These are phyloP conservation scores for Rhododendron vialii DNA, from an alignment of 148 eudicot genomes.

Conservation along the genomic window DNA sequence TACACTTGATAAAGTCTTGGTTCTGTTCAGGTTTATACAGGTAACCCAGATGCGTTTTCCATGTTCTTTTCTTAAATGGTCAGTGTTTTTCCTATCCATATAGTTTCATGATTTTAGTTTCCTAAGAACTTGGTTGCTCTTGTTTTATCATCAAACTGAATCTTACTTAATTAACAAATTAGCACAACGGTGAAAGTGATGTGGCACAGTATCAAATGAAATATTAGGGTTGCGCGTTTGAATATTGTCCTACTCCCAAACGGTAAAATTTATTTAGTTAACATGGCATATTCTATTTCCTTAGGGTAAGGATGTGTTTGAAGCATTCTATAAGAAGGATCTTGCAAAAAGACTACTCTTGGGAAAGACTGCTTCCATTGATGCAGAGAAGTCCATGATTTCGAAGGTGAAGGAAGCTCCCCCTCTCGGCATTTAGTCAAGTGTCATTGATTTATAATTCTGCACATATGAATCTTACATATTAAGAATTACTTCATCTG, in stretches of 20 bases:
- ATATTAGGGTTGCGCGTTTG: background rate
- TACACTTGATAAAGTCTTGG: conserved; percentile 91
- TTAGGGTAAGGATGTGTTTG: conserved; percentile 99
- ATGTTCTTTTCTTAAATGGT: background rate
- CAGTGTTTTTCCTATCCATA: background rate
- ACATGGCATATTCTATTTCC: background rate
- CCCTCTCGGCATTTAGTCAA: background rate
- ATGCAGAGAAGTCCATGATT: conserved; percentile 99
- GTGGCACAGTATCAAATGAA: background rate
- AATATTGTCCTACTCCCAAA: background rate
- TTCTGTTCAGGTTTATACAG: conserved; percentile 92
- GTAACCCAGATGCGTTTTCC: conserved; percentile 23
- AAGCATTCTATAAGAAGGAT: conserved; percentile 97
- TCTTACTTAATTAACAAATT: background rate
- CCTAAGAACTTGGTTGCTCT: background rate
- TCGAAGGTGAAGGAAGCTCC: conserved; percentile 51
- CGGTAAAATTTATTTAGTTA: background rate
- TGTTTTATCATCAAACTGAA: background rate
- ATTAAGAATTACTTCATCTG: background rate
- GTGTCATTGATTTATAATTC: background rate
- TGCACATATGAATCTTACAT: background rate
- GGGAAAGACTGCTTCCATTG: conserved; percentile 98
- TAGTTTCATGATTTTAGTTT: background rate
- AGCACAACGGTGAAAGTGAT: background rate
- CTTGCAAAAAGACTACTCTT: conserved; percentile 91